A percentile compares a stretch with the other conserved stretches of the same genome.
Conservation (phyloP, 768 basidiomycete species). For the Panaeolus cyanescens region DNA sequence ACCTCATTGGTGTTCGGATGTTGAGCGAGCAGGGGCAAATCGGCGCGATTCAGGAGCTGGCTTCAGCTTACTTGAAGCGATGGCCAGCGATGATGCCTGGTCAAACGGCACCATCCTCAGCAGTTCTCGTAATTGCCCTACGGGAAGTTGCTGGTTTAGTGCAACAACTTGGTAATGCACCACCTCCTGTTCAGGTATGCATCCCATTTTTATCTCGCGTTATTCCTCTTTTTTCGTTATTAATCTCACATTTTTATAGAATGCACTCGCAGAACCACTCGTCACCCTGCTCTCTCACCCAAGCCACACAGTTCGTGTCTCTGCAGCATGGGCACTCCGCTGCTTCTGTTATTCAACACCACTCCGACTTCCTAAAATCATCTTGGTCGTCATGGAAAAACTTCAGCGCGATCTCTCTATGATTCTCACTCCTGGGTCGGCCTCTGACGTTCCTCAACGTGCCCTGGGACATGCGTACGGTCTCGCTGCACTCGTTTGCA, state of each 20-base stretch:
- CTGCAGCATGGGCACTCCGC: conserved; percentile 84
- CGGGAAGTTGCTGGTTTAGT: conserved; percentile 85
- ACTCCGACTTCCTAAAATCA: conserved; percentile 76
- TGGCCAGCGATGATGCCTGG: conserved; percentile 96
- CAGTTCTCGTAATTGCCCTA: conserved; percentile 72
- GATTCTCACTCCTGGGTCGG: conserved; percentile 69
- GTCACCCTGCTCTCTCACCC: conserved; percentile 86
- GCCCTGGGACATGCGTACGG: conserved; percentile 90
- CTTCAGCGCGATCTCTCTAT: conserved; percentile 81
- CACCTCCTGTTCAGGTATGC: conserved; percentile 79
- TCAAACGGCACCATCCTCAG: conserved; percentile 64
- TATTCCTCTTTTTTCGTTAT: background rate
- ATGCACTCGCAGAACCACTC: conserved; percentile 83
- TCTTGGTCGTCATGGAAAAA: conserved; percentile 76
- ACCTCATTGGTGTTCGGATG: conserved; percentile 87
- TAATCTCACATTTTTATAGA: conserved; percentile 40
- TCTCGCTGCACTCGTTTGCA: conserved; percentile 81
- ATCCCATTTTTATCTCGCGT: background rate
- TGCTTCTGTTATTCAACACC: conserved; percentile 93
- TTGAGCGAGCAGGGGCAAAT: conserved; percentile 95
- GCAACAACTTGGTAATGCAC: conserved; percentile 90
- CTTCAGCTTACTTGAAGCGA: conserved; percentile 78
- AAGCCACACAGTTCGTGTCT: conserved; percentile 83
- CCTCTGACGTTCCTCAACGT: conserved; percentile 69
- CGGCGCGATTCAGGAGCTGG: conserved; percentile 83